Conservation (phyloP, 306 rosid species). For the Chamaecrista fasciculata region DNA sequence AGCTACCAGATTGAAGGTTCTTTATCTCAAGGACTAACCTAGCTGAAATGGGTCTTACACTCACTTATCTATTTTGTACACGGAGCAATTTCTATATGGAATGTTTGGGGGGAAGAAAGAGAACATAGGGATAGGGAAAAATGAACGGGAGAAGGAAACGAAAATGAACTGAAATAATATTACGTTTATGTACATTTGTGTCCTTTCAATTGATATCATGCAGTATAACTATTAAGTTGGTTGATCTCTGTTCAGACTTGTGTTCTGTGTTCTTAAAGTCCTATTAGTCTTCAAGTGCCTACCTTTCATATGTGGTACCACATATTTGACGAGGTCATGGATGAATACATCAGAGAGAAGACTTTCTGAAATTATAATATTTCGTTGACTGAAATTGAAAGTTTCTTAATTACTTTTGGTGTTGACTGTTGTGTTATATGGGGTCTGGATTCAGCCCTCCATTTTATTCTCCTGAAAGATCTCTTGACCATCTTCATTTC, state of each 20-base stretch:
- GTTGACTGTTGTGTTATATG: neutral
- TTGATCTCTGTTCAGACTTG: too few species aligned
- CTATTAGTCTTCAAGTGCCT: neutral
- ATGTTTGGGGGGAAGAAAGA: neutral
- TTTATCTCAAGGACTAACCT: slow-evolving; percentile 3
- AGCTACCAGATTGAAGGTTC: slow-evolving; percentile 31
- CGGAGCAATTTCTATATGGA: slow-evolving; percentile 2
- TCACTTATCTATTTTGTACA: too few species aligned
- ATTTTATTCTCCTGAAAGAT: neutral
- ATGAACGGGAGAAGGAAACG: neutral
- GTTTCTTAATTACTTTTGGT: neutral
- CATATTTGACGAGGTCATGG: neutral
- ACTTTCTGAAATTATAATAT: neutral
- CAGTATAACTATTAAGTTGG: too few species aligned
- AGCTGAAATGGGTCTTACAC: neutral
- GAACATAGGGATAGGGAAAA: neutral
- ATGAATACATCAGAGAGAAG: neutral
- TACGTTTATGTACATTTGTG: slow-evolving; percentile 16
- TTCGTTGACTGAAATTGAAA: neutral
- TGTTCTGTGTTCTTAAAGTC: neutral
- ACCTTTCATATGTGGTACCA: neutral
- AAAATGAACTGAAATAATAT: slow-evolving; percentile 16
- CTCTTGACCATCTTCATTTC: too few species aligned
- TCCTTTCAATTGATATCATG: slow-evolving; percentile 1
- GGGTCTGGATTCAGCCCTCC: neutral